phyloP scores from a whole-genome alignment of 331 rosid genomes.

The Pyrus hybrid region DNA sequence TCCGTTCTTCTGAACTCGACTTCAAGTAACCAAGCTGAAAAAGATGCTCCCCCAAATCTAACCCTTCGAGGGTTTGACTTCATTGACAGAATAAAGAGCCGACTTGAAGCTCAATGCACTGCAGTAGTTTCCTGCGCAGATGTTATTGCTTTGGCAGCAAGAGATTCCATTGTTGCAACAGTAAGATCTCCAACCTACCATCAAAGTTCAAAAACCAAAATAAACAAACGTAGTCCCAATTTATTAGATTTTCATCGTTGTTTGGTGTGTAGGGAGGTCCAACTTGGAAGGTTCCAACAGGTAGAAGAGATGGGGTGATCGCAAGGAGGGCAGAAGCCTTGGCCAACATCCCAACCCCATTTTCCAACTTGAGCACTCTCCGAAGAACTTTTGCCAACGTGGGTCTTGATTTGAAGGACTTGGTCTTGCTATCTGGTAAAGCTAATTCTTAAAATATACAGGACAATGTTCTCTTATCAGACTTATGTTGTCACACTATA shows the following conservation, averaged over 20 bases:
- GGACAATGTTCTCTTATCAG: background rate
- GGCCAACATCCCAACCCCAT: slow-evolving; percentile 52
- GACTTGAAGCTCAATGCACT: slow-evolving; percentile 80
- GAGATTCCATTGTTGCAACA: slow-evolving; percentile 67
- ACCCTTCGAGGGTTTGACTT: slow-evolving; percentile 72
- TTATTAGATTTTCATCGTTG: background rate
- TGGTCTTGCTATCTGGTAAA: slow-evolving; percentile 72
- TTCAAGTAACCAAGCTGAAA: slow-evolving; percentile 57
- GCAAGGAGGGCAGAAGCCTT: slow-evolving; percentile 34
- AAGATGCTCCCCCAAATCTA: slow-evolving; percentile 45
- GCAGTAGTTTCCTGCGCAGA: slow-evolving; percentile 89
- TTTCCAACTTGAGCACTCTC: slow-evolving; percentile 46
- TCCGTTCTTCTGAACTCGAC: slow-evolving; percentile 73
- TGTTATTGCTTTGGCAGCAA: slow-evolving; percentile 54
- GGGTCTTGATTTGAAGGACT: slow-evolving; percentile 63
- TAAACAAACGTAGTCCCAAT: background rate
- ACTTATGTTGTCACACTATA: background rate
- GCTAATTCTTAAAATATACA: background rate
- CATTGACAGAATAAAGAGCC: slow-evolving; percentile 64
- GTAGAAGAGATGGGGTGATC: slow-evolving; percentile 65
- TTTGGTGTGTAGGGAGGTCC: slow-evolving; percentile 76
- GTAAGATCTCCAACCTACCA: slow-evolving; percentile 30
- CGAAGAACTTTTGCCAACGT: slow-evolving; percentile 29
- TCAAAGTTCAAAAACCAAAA: background rate
- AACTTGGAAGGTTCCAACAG: slow-evolving; percentile 77